phyloP scores from a whole-genome alignment of 2,329 filamentous ascomycete species.

The Stemphylium beticola region DNA sequence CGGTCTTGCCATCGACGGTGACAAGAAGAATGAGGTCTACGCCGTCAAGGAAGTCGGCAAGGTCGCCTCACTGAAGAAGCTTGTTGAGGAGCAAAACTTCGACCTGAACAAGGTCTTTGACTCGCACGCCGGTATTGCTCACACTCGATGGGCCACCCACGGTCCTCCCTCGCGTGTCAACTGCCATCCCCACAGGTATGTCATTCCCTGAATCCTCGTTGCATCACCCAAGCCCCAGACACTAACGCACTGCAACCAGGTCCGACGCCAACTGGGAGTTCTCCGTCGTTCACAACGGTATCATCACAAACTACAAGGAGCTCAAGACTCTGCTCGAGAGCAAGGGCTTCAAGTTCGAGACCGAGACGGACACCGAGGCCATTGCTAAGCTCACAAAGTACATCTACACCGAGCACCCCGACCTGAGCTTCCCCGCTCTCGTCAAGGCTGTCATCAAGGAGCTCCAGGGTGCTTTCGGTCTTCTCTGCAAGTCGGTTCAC shows the following conservation, averaged over 20 bases:
- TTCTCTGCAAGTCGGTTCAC: slow-evolving; percentile 97
- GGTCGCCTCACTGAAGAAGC: slow-evolving; percentile 92
- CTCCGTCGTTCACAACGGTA: slow-evolving; percentile 97
- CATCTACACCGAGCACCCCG: slow-evolving; percentile 92
- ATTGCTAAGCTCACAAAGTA: slow-evolving; percentile 99
- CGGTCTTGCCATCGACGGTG: slow-evolving; percentile 91
- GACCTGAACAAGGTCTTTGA: slow-evolving; percentile 94
- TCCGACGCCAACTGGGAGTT: slow-evolving; percentile 97
- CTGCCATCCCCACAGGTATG: slow-evolving; percentile 97
- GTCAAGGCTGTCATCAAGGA: slow-evolving; percentile 98
- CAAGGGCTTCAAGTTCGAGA: slow-evolving; percentile 99
- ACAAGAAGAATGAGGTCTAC: slow-evolving; percentile 98
- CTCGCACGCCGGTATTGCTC: slow-evolving; percentile 97
- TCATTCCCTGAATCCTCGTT: slow-evolving; percentile 11
- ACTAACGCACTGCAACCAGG: slow-evolving; percentile 56
- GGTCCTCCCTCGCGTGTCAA: slow-evolving; percentile 91
- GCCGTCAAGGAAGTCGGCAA: slow-evolving; percentile 99
- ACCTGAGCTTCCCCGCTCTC: slow-evolving; percentile 93
- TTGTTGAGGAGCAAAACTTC: slow-evolving; percentile 82
- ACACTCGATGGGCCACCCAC: slow-evolving; percentile 99
- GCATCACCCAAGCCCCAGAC: not conserved
- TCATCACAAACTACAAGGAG: slow-evolving; percentile 99
- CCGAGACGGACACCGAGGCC: slow-evolving; percentile 98
- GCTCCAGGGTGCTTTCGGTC: slow-evolving; percentile 95
- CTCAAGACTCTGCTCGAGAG: slow-evolving; percentile 87